Base-by-base conservation (phyloP, 2,329 filamentous ascomycete genomes). In the Botrytis paeoniae region DNA sequence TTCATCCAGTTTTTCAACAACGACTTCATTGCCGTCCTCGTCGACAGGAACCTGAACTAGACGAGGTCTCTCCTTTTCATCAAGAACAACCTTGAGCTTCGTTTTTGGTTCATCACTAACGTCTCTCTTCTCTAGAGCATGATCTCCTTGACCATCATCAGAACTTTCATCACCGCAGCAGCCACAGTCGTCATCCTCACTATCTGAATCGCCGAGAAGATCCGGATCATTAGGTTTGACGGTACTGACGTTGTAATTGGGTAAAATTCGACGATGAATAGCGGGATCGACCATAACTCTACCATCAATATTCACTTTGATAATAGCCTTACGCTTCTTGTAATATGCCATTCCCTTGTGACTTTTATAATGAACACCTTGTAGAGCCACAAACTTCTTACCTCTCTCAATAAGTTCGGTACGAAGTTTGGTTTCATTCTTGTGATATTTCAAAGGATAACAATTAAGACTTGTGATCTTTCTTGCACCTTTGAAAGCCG, bases 211-310 rank as follows among this genome's bases (percentile, higher is more conserved):
- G 14, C 86, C 86, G 1, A 89, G 78, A 1, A 89, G 81, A 77
- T 92, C 89, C 39, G 89, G 86, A 73, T 94, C 91, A 77, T 92
- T 91, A 0, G 92, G 89, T 68, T 91, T 90, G 71, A 97, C 90
- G 2, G 88, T 86, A 35, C 92, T 93, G 77, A 95, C 89, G 0
- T 88, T 88, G 77, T 97, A 97, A 80, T 97, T 97, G 1, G 94
- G 93, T 77, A 96, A 93, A 81, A 95, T 93, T 48, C 93, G 89
- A 14, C 93, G 89, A 82, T 97, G 94, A 60, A 92, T 93, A 5
- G 89, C 89, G 0, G 93, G 89, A 79, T 97, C 95, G 37, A 97
- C 86, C 94, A 97, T 97, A 75, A 97, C 87, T 43, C 95, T 90
- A 29, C 94, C 92, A 75, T 94, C 93, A 81, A 97, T 91, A 79